Conservation (phyloP, 345 rosid genomes). For the Populus simonii region DNA sequence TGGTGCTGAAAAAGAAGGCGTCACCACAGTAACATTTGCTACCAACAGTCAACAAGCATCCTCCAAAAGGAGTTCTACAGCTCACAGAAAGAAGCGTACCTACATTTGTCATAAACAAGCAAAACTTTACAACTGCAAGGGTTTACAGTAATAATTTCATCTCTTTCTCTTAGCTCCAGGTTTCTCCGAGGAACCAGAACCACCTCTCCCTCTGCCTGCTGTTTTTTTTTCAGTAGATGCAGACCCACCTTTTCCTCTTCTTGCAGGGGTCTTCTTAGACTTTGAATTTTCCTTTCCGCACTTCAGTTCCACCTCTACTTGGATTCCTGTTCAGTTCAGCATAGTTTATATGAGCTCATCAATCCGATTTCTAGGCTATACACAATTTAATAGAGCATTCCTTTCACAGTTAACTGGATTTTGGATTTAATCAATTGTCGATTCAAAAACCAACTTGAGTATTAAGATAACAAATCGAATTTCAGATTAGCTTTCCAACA, state of each 20-base stretch:
- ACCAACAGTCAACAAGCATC: neutral
- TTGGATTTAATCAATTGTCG: neutral
- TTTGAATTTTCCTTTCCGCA: constrained; percentile 41
- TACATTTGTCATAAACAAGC: neutral
- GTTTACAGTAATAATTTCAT: constrained; percentile 13
- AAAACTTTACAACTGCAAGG: neutral
- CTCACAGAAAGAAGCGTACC: neutral
- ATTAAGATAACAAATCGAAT: neutral
- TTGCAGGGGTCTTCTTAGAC: constrained; percentile 38
- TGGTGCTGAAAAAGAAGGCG: neutral
- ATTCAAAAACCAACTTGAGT: neutral
- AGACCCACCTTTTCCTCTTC: constrained; percentile 25
- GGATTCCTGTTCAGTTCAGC: constrained; percentile 40
- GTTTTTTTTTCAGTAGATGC: constrained; percentile 17
- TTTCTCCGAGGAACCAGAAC: constrained; percentile 31
- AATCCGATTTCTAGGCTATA: neutral
- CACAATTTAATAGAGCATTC: neutral
- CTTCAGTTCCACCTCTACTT: constrained; percentile 78
- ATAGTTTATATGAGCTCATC: neutral
- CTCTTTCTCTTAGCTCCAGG: constrained; percentile 70
- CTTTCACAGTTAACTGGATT: neutral
- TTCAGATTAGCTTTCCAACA: neutral
- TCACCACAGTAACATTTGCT: neutral
- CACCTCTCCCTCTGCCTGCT: constrained; percentile 62
- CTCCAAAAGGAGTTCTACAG: neutral